Evolutionary conservation across 257 asterid genomes (phyloP), one percentile per base, ranked within the genome.

Genomic region (Nyctanthes arbortristis): DNA sequence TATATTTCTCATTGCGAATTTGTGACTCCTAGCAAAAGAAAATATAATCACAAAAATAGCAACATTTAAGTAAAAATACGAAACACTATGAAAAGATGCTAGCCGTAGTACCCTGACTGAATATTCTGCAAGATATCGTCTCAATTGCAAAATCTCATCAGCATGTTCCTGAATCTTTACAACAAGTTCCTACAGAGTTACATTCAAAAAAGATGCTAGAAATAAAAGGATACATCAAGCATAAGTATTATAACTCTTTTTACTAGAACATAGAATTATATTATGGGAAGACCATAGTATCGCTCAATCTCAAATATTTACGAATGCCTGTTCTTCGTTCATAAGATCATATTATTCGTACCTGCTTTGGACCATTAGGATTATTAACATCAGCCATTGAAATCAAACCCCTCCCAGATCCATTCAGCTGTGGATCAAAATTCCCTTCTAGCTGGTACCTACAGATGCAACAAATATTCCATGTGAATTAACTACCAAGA

Each of bases 1-100:
- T 87, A 82, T 69, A 87, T 83, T 88, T 94, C 85, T 94, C 99
- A 33, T 86, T 91, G 78, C 76, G 77, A 70, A 88, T 84, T 84
- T 94, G 91, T 29, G 96, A 81, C 77, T 94, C 99, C 99, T 93
- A 63, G 58, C 66, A 71, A 84, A 43, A 63, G 28, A 68, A 75
- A 72, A 67, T 45, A 75, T 60, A 61, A 69, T 18, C 36, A 75
- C 32, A 65, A 66, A 45, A 65, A 66, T 8, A 72, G 55, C 69
- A 74, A 60, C 28, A 61, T 68, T 20, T 12, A 73, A 61, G 58
- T 62, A 39, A 65, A 59, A 64, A 31, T 31, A 69, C 47, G 61
- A 47, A 61, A 29, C 33, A 22, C 68, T 52, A 52, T 66, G 69
- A 73, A 18, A 49, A 69, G 61, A 52, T 37, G 63, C 40, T 65